Conservation (phyloP, 192 early-diverging fungal species). For the Coemansia sp. region DNA sequence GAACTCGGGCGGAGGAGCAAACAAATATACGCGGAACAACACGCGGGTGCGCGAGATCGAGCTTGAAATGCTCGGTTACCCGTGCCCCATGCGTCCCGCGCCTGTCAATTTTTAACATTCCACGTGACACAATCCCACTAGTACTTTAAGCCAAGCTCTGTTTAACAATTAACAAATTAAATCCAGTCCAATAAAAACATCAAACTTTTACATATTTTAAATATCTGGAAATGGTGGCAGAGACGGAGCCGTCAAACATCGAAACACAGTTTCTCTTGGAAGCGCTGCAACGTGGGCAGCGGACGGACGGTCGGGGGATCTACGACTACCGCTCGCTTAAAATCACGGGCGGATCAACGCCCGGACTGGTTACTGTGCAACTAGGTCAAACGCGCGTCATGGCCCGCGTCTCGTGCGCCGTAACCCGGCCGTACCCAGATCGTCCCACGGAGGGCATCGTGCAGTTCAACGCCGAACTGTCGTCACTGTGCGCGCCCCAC, state of each 20-base stretch:
- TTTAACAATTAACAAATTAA: no score
- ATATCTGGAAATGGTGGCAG: slow-evolving; percentile 32
- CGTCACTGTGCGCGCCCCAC: slow-evolving; percentile 77
- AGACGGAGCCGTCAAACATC: slow-evolving; percentile 65
- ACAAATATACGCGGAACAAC: slow-evolving; percentile 31
- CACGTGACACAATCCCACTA: background rate
- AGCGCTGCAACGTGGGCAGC: slow-evolving; percentile 66
- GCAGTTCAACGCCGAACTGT: slow-evolving; percentile 83
- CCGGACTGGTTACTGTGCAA: slow-evolving; percentile 74
- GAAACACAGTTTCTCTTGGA: slow-evolving; percentile 74
- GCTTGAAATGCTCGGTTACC: slow-evolving; percentile 50
- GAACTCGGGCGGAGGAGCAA: slow-evolving; percentile 11
- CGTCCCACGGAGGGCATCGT: slow-evolving; percentile 87
- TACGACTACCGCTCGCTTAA: slow-evolving; percentile 72
- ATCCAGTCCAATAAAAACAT: no score
- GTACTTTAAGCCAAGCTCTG: no score
- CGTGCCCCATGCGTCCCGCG: slow-evolving; percentile 47
- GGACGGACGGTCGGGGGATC: slow-evolving; percentile 77
- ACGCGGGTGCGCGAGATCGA: slow-evolving; percentile 36
- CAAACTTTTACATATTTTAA: background rate
- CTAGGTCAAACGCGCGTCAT: slow-evolving; percentile 81
- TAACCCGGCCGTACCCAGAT: slow-evolving; percentile 67
- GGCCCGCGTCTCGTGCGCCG: slow-evolving; percentile 69
- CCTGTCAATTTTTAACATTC: slow-evolving; percentile 21
- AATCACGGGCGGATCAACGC: slow-evolving; percentile 67